Base-by-base conservation (phyloP, 768 basidiomycete species). In the Coprinellus micaceus region DNA sequence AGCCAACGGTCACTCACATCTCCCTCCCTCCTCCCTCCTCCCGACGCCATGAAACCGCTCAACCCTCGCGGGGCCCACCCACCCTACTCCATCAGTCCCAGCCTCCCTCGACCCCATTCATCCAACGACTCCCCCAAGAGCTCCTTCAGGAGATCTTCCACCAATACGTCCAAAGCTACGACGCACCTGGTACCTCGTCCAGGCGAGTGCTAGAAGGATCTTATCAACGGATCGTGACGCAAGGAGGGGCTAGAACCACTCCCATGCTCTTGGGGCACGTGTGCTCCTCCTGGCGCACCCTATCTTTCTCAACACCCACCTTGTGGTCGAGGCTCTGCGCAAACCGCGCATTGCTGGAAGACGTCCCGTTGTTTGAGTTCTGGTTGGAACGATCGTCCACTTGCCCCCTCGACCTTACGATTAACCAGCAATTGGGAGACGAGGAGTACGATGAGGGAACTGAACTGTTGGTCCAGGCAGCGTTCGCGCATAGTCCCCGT, bases 271-370 rank as follows among this genome's bases (percentile, higher is more conserved):
- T 71, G 37, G 63, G 61, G 15, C 69, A 68, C 28, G 61, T 69
- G 3, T 71, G 65, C n/a, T 61, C 65, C 11, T 41, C 60, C 30
- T 70, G 67, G 67, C 64, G 70, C 24, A 29, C 60, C 17, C 57
- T 71, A 2, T 61, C 69, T 26, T 43, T 66, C 30, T 64, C 67
- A 19, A 63, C 58, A 1, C 69, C 69, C 26, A 58, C 63, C n/a
- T 63, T 71, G 3, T 71, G 70, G 70, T 51, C 67, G 0, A 52
- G 62, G 7, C 58, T 71, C 22, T 67, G 67, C 33, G 63, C 69
- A 55, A 62, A 65, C 4, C 22, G 24, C 11, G 29, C 52, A 19
- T 17, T 2, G 24, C 5, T 41, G 6, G 9, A 40, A 3, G 52
- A 53, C 37, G 29, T 53, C n/a, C 11, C 52, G 4, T 15, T 44